These are phyloP conservation scores for Malus fusca DNA, from an alignment of 306 rosid species.

Conservation along the genomic window DNA sequence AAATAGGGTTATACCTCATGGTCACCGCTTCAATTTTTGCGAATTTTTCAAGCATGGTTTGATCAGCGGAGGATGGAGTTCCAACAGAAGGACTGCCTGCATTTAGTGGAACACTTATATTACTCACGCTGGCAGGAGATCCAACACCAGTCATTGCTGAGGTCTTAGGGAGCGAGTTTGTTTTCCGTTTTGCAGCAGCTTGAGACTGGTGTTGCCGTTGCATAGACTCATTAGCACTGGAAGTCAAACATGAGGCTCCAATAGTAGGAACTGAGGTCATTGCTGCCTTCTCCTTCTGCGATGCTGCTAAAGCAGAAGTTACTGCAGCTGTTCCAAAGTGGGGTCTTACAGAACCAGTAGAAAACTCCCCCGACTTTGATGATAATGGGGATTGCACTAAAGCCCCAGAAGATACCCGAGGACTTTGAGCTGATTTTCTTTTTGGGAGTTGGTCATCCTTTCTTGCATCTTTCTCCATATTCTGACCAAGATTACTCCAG, in stretches of 20 bases:
- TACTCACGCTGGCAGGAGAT: conserved; percentile 89
- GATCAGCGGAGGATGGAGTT: conserved; percentile 48
- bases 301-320: conserved; percentile 37
- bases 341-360: conserved; percentile 77
- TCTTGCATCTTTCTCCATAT: conserved; percentile 64
- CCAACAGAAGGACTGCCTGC: conserved; percentile 83
- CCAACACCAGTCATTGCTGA: conserved; percentile 70
- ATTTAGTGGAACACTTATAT: conserved; percentile 52
- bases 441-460: conserved; percentile 76
- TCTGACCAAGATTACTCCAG: conserved; percentile 72
- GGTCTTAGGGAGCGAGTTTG: conserved; percentile 78
- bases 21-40: conserved; percentile 67
- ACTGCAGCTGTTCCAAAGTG: conserved; percentile 58
- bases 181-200: conserved; percentile 55
- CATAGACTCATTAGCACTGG: conserved; percentile 66
- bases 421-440: conserved; percentile 77
- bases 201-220: conserved; percentile 88
- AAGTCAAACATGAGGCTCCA: conserved; percentile 61
- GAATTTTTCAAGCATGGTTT: conserved; percentile 59
- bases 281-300: conserved; percentile 71
- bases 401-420: conserved; percentile 69
- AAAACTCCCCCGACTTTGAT: conserved; percentile 85
- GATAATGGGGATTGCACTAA: conserved; percentile 75
- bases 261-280: conserved; percentile 50
- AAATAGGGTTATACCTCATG: conserved; percentile 45